These are phyloP conservation scores for Torulaspora microellipsoides DNA, from an alignment of 805 yeast species.

Conservation along the genomic window DNA sequence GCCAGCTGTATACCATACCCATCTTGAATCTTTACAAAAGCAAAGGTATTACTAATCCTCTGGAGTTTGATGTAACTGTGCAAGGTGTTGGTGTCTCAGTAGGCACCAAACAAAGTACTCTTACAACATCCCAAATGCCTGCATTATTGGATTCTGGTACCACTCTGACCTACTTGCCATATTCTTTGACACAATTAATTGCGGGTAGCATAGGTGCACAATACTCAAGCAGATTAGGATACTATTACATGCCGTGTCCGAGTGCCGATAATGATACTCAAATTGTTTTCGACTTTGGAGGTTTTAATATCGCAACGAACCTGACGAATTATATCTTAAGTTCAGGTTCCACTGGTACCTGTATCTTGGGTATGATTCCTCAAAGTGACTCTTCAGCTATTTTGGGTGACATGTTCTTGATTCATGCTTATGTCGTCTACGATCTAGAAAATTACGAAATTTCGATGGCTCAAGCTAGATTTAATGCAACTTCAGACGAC, in stretches of 20 bases:
- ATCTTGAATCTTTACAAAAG: conserved; percentile 33
- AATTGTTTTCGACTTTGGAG: conserved; percentile 54
- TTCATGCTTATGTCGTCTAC: conserved; percentile 59
- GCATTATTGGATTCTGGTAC: conserved; percentile 46
- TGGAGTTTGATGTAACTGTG: conserved; percentile 34
- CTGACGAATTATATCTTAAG: conserved; percentile 33
- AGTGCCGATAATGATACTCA: conserved; percentile 28
- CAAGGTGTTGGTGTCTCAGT: conserved; percentile 30
- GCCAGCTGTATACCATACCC: conserved; percentile 46
- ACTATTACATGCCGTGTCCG: conserved; percentile 46
- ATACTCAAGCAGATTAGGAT: conserved; percentile 40
- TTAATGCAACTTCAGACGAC: conserved; percentile 14
- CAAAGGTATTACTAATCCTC: conserved; percentile 16
- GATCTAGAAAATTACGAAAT: conserved; percentile 55
- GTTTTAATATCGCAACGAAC: conserved; percentile 50
- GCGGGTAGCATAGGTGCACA: conserved; percentile 42
- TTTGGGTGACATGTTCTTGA: conserved; percentile 54
- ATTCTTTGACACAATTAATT: conserved; percentile 32
- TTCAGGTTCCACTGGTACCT: conserved; percentile 25
- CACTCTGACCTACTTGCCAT: conserved; percentile 44
- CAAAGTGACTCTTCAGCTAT: conserved; percentile 31
- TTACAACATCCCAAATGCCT: conserved; percentile 28
- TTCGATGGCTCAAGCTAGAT: conserved; percentile 49
- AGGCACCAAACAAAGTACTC: conserved; percentile 29
- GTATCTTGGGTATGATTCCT: conserved; percentile 43